phyloP scores from a whole-genome alignment of 129 eudicot species.

The Helianthus tuberosus region DNA sequence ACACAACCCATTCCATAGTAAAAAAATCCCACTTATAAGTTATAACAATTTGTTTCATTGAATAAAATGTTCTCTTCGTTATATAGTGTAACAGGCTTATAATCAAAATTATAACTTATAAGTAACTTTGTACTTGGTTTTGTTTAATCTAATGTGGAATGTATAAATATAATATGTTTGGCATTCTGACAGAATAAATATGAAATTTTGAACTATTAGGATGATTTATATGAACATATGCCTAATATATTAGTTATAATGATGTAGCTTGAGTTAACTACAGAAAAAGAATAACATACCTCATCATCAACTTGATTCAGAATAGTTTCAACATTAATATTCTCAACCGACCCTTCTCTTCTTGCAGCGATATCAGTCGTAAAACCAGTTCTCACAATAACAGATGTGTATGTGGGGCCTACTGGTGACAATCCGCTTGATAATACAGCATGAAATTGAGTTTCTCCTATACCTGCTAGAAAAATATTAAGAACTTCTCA shows the following conservation, averaged over 20 bases:
- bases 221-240: not conserved
- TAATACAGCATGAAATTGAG: slow-evolving; percentile 59
- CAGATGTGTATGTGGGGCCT: slow-evolving; percentile 76
- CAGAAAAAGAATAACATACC: slow-evolving; percentile 44
- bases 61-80: no score
- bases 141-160: no score
- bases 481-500: not conserved
- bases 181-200: not conserved
- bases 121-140: no score
- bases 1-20: no score
- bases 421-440: slow-evolving; percentile 70
- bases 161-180: no score
- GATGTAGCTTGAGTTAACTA: not conserved
- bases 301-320: slow-evolving; percentile 65
- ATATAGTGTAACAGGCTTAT: no score
- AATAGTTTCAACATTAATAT: slow-evolving; percentile 77
- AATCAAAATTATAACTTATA: no score
- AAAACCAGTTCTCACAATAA: slow-evolving; percentile 39
- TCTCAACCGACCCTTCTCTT: slow-evolving; percentile 57
- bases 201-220: not conserved
- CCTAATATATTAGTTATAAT: not conserved
- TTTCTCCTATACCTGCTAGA: slow-evolving; percentile 59
- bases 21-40: no score
- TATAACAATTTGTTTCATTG: no score
- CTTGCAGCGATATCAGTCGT: slow-evolving; percentile 64